Percentiles rank a stretch among this genome's conserved stretches.
Conservation (phyloP, 2,329 filamentous ascomycete genomes). For the Trichoderma arundinaceum region DNA sequence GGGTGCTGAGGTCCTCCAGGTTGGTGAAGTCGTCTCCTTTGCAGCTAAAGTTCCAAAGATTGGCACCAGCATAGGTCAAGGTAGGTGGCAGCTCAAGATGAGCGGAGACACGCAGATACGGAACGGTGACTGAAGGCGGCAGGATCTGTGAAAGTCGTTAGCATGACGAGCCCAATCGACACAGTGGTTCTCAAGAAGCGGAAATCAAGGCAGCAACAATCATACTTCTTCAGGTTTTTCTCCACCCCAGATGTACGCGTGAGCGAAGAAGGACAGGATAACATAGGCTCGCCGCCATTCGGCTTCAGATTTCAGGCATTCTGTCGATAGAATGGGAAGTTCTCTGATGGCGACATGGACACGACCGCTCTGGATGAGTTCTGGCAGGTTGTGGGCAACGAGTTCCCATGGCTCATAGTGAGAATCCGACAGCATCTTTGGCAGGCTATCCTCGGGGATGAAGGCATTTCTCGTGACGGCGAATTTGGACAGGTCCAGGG, state of each 20-base stretch:
- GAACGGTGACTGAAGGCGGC: slow-evolving; percentile 77
- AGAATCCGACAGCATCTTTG: slow-evolving; percentile 66
- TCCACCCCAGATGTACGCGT: slow-evolving; percentile 90
- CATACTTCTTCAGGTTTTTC: slow-evolving; percentile 72
- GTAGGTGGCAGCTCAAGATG: slow-evolving; percentile 84
- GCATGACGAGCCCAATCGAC: neutral
- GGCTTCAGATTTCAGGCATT: slow-evolving; percentile 64
- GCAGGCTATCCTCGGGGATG: slow-evolving; percentile 72
- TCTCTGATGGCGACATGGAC: slow-evolving; percentile 67
- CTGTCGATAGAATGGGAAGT: slow-evolving; percentile 73
- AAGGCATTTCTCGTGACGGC: slow-evolving; percentile 69
- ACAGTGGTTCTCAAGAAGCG: too few species aligned
- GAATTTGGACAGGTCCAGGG: slow-evolving; percentile 45
- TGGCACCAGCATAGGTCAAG: slow-evolving; percentile 86
- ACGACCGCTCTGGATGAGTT: slow-evolving; percentile 66
- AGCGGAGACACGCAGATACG: slow-evolving; percentile 72
- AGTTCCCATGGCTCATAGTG: slow-evolving; percentile 85
- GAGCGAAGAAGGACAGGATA: slow-evolving; percentile 77
- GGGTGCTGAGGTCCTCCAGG: slow-evolving; percentile 71
- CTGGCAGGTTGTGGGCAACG: slow-evolving; percentile 69
- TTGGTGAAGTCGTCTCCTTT: slow-evolving; percentile 59
- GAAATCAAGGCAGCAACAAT: too few species aligned
- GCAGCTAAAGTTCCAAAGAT: slow-evolving; percentile 87
- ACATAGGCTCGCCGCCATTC: slow-evolving; percentile 86
- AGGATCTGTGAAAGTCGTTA: slow-evolving; percentile 54